Base-by-base conservation (phyloP, 345 rosid genomes). In the Boechera stricta region DNA sequence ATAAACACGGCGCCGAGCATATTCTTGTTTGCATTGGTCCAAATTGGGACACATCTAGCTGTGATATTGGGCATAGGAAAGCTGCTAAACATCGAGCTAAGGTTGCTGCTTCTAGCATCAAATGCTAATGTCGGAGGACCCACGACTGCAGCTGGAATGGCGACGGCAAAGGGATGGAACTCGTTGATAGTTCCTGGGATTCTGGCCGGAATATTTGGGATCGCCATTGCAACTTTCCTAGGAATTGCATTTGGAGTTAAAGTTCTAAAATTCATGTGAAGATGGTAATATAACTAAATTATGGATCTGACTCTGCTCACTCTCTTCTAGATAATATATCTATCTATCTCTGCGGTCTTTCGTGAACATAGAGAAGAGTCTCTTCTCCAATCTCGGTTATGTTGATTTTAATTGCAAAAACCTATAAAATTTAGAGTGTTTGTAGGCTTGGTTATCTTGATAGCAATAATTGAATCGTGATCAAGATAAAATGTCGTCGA, bases 91-190 rank as follows among this genome's bases (percentile, higher is more conserved):
- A 69, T 91, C 10, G 98, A 91, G 69, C 79, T 77, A 71, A 89
- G 86, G 81, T 84, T 85, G 47, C 80, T 91, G 75, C 97, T 94
- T 32, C 29, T 94, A n/a, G 96, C 98, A 44, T 94, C 96, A 41
- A 91, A 91, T 86, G 98, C 97, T 21, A 94, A 88, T 66, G 90
- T 91, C 2, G 98, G 98, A 18, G 96, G 97, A 49, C 97, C 97
- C 1, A 91, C 97, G 24, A 94, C 96, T 5, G 96, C 98, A 18
- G 91, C 92, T 5, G 91, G 96, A 65, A 94, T 94, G 98, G 97
- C 95, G 28, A 91, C 92, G 0, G 93, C 97, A 21, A 92, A 92
- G 78, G 94, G 96, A 38, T 90, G 96, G 96, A 77, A 35, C 60
- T 89, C 94, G 41, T 59, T 92, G 82, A 81, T 89, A 6, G 83